Conservation (phyloP, 768 basidiomycete species). For the Leccinum incarnatum region DNA sequence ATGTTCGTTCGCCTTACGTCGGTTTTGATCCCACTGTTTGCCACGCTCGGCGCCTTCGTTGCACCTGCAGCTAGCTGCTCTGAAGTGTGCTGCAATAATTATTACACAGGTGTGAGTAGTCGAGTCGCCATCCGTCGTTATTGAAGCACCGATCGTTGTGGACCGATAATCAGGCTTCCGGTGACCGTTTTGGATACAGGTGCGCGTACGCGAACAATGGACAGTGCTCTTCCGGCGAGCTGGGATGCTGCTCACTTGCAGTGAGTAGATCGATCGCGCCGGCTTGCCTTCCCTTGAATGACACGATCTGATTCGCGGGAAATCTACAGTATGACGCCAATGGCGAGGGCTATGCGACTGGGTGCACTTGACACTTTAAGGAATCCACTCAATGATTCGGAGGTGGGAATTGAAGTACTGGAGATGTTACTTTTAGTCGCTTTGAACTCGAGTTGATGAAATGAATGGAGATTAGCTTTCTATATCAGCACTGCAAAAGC, state of each 20-base stretch:
- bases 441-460: too few relatives aligned
- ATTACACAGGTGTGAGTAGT: background rate
- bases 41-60: too few relatives aligned
- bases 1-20: too few relatives aligned
- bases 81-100: background rate
- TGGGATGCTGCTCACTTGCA: background rate
- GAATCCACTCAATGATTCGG: too few relatives aligned
- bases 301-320: background rate
- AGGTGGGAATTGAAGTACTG: background rate
- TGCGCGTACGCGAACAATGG: background rate
- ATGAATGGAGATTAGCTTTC: too few relatives aligned
- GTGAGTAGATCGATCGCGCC: background rate
- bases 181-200: background rate
- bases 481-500: too few relatives aligned
- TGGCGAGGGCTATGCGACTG: too few relatives aligned
- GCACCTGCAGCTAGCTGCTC: too few relatives aligned
- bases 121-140: background rate
- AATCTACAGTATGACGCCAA: background rate
- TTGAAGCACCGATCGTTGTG: background rate
- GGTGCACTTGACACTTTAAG: too few relatives aligned
- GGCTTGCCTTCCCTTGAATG: background rate
- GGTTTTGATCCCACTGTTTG: too few relatives aligned
- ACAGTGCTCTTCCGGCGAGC: background rate
- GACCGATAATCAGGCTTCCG: background rate
- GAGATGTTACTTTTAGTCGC: too few relatives aligned